Conservation (phyloP, 371 early-diverging fungal species). For the Nematocida displodere region DNA sequence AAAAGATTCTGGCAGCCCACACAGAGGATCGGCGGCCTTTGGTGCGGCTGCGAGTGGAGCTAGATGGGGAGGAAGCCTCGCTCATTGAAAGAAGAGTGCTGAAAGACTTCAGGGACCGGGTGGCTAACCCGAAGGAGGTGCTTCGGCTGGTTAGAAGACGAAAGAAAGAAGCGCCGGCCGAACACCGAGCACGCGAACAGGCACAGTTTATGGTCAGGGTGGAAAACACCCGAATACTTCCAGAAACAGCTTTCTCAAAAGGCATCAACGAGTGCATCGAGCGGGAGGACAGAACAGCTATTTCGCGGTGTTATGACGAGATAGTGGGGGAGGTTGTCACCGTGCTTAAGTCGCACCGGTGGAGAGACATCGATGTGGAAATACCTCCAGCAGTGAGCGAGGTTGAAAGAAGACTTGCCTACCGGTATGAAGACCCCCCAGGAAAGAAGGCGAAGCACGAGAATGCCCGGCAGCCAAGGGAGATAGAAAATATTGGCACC, state of each 20-base stretch:
- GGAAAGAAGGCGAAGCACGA: neutral
- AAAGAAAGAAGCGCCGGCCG: slow-evolving; percentile 3
- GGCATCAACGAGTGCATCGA: slow-evolving; percentile 46
- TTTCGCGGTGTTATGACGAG: slow-evolving; percentile 31
- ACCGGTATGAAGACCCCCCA: neutral
- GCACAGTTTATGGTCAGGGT: slow-evolving; percentile 9
- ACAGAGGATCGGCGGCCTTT: slow-evolving; percentile 11
- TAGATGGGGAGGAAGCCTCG: slow-evolving; percentile 70
- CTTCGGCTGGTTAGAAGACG: slow-evolving; percentile 71
- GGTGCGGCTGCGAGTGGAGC: slow-evolving; percentile 69
- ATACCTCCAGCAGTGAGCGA: slow-evolving; percentile 25
- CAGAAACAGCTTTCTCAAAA: slow-evolving; percentile 8
- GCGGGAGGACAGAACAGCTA: slow-evolving; percentile 20
- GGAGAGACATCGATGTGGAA: slow-evolving; percentile 50
- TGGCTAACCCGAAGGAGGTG: slow-evolving; percentile 88
- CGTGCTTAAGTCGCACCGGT: slow-evolving; percentile 36
- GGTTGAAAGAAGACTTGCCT: slow-evolving; percentile 8
- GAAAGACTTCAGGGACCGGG: slow-evolving; percentile 71
- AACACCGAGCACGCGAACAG: neutral
- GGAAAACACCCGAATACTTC: slow-evolving; percentile 1
- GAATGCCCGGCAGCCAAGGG: neutral
- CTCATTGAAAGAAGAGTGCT: slow-evolving; percentile 79
- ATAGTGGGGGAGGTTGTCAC: slow-evolving; percentile 15
- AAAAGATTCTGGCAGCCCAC: slow-evolving; percentile 2
- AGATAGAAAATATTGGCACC: neutral